Conservation (phyloP, 106 monocot species). For the Dendrobium huoshanense region DNA sequence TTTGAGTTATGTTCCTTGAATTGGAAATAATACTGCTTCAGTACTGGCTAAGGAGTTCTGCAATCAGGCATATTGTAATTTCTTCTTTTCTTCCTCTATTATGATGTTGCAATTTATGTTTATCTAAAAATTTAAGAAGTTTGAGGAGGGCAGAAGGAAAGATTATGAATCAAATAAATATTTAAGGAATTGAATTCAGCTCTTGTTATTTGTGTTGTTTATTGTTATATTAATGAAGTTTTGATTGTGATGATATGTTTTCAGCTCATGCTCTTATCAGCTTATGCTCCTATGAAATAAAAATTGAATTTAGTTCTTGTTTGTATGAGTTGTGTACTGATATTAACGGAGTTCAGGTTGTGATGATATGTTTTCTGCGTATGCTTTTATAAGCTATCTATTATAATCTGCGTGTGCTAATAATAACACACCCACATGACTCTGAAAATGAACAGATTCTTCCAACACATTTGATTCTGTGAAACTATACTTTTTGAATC, state of each 20-base stretch:
- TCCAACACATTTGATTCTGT: too few species aligned
- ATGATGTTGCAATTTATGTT: not conserved
- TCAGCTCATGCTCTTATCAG: not conserved
- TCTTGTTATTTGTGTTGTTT: not conserved
- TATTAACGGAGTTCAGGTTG: not conserved
- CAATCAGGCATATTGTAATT: not conserved
- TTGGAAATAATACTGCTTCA: not conserved
- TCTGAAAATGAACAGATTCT: too few species aligned
- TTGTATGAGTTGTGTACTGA: not conserved
- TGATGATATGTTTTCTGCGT: too few species aligned
- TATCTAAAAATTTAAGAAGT: not conserved
- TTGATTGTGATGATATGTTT: too few species aligned
- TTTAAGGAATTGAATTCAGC: not conserved
- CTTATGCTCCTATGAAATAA: too few species aligned
- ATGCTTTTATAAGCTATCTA: not conserved
- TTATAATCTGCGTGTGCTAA: too few species aligned
- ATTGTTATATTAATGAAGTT: not conserved
- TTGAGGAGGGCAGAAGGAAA: not conserved
- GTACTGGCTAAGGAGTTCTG: not conserved
- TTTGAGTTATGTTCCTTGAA: slow-evolving; percentile 22
- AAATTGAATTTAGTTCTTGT: not conserved
- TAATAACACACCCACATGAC: too few species aligned
- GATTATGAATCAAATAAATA: not conserved
- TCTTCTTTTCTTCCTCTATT: not conserved
- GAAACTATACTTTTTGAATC: too few species aligned